phyloP scores from a whole-genome alignment of 495 filamentous ascomycete genomes.

The Aspergillus bridgeri region DNA sequence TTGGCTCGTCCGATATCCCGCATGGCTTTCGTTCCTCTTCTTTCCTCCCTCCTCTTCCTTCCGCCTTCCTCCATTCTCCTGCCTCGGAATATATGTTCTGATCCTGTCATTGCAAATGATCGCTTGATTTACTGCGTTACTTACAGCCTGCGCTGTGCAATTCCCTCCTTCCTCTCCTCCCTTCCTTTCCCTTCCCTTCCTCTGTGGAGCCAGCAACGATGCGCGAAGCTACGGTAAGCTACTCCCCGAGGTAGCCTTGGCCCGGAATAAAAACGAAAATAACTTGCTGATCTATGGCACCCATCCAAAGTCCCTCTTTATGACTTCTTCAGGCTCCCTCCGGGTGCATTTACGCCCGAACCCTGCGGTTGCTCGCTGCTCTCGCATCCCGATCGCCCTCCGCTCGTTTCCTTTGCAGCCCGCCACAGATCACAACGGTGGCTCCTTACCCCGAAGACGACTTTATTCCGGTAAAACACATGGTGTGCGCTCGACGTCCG shows the following conservation, averaged over 20 bases:
- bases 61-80: slow-evolving; percentile 5
- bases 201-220: slow-evolving; percentile 24
- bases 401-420: slow-evolving; percentile 27
- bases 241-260: slow-evolving; percentile 1
- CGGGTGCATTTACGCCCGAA: slow-evolving; percentile 24
- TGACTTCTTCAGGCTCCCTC: slow-evolving; percentile 15
- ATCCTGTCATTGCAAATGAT: slow-evolving; percentile 14
- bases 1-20: background rate
- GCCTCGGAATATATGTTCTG: slow-evolving; percentile 28
- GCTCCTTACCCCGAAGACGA: background rate
- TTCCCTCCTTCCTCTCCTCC: slow-evolving; percentile 19
- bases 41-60: background rate
- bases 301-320: slow-evolving; percentile 18
- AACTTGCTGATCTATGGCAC: slow-evolving; percentile 22
- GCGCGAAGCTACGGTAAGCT: slow-evolving; percentile 36
- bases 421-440: background rate
- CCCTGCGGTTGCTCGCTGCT: slow-evolving; percentile 14
- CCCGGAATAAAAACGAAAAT: background rate
- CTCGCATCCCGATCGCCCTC: slow-evolving; percentile 19
- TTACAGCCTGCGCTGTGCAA: slow-evolving; percentile 26
- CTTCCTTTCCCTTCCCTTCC: background rate
- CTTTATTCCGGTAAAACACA: background rate
- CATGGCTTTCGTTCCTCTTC: background rate
- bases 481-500: background rate
- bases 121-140: slow-evolving; percentile 16